These are phyloP conservation scores for Aurantiochytrium sp. DNA, from an alignment of 108 stramenopile species.

Conservation along the genomic window DNA sequence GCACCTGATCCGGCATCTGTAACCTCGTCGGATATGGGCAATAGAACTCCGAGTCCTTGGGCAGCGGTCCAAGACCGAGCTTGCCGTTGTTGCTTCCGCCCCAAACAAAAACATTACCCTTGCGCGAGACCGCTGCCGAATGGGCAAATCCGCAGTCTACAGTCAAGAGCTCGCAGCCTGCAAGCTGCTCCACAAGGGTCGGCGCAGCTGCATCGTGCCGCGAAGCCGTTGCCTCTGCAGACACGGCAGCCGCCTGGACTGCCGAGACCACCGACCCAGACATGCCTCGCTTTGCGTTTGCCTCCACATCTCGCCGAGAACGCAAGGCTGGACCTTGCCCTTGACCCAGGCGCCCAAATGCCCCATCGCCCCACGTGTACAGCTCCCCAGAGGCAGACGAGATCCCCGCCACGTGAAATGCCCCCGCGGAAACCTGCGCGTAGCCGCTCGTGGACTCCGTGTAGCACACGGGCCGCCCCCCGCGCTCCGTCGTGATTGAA, in stretches of 20 bases:
- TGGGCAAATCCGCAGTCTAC: slow-evolving; percentile 36
- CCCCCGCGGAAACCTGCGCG: slow-evolving; percentile 38
- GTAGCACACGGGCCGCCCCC: not conserved
- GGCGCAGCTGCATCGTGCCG: slow-evolving; percentile 30
- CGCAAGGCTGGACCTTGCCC: not conserved
- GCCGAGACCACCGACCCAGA: not conserved
- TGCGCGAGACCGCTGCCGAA: slow-evolving; percentile 33
- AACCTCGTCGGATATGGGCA: slow-evolving; percentile 30
- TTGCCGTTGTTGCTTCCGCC: slow-evolving; percentile 50
- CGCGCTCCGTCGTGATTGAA: not conserved
- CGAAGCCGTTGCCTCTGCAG: slow-evolving; percentile 16
- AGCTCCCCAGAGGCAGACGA: slow-evolving; percentile 38
- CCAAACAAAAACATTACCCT: slow-evolving; percentile 52
- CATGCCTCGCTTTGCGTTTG: not conserved
- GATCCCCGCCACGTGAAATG: slow-evolving; percentile 49
- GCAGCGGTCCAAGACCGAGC: slow-evolving; percentile 43
- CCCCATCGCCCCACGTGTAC: slow-evolving; percentile 50
- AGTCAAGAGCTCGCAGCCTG: not conserved
- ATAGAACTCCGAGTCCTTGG: slow-evolving; percentile 31
- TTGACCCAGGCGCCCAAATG: slow-evolving; percentile 38
- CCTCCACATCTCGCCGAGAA: not conserved
- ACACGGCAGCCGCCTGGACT: not conserved
- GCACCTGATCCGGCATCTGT: slow-evolving; percentile 13
- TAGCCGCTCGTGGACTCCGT: not conserved
- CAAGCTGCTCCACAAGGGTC: slow-evolving; percentile 41